A percentile compares a stretch with the other conserved stretches of the same genome.
Evolutionary conservation across 2,329 filamentous ascomycete species (phyloP).

Genomic region (Paraphaeosphaeria sporulosa): DNA sequence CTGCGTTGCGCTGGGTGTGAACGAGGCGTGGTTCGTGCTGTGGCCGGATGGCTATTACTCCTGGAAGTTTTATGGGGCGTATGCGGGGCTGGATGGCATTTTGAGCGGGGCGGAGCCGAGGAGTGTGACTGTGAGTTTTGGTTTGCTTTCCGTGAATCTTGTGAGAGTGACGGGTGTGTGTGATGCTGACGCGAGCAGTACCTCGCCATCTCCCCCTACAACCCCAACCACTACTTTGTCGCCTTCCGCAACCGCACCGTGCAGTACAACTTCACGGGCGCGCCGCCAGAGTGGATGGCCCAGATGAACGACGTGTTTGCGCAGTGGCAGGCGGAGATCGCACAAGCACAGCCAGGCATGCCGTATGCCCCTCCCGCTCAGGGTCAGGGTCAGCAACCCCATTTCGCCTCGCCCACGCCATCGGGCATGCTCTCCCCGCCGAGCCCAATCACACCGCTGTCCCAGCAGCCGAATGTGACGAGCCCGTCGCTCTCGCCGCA

Average conservation of each 20-base stretch:
- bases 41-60: conserved; percentile 40
- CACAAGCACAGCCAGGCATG: conserved; percentile 20
- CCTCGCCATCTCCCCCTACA: conserved; percentile 44
- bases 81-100: conserved; percentile 37
- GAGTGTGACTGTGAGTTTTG: conserved; percentile 37
- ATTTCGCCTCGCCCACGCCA: conserved; percentile 12
- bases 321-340: conserved; percentile 37
- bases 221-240: conserved; percentile 43
- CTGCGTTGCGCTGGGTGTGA: conserved; percentile 38
- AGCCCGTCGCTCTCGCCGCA: conserved; percentile 27
- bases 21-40: conserved; percentile 44
- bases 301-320: conserved; percentile 44
- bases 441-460: conserved; percentile 14
- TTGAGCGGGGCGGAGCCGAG: conserved; percentile 34
- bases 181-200: conserved; percentile 36
- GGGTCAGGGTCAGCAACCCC: conserved; percentile 15
- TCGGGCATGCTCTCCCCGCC: conserved; percentile 11
- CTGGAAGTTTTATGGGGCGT: conserved; percentile 45
- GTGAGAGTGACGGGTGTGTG: no score
- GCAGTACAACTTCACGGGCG: conserved; percentile 44
- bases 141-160: no score
- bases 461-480: conserved; percentile 13
- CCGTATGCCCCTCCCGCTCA: conserved; percentile 8
- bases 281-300: conserved; percentile 41
- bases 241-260: conserved; percentile 42